Evolutionary conservation across 2,329 filamentous ascomycete species (phyloP), one percentile per base, ranked within the genome.

Genomic region (Chaetomium sp.): DNA sequence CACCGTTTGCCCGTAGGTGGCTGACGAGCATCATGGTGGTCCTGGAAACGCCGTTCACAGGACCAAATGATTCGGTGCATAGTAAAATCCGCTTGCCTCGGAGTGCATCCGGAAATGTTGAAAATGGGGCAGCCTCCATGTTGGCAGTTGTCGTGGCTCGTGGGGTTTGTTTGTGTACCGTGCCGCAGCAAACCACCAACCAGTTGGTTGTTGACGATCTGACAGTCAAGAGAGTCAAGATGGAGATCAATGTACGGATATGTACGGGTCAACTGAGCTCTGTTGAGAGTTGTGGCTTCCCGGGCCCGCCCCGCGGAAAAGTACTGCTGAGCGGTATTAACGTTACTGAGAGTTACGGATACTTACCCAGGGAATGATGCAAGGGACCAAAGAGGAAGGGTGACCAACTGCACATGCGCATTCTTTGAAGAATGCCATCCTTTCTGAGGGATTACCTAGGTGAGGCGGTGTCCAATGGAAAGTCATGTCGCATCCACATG

Each of bases 1-100:
- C 45, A 14, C 45, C 52, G 38, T 49, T 36, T 2, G 45, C 32
- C 8, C 52, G 45, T 7, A 54, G 52, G 52, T 54, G 52, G 38
- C 37, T 54, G 37, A 54, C 52, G 10, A 54, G 52, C 52, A 54
- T 54, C 19, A 49, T 27, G 2, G 52, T 54, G 8, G 52, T 54
- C 38, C 52, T 14, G 33, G 52, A 54, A 6, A 54, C 52, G 38
- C 52, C 52, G 38, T 54, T 54, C 32, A 54, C 52, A 4, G 52
- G 52, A 5, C 52, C 52, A 19, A 49, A 49, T 10, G 52, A 54
- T 38, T 54, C 52, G 38, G 52, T 54, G 38, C 52, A 54, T 3
- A 54, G 52, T 11, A 54, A 6, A 11, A 54, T 54, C 1, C 52
- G 45, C 38, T 54, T 54, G 10, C 52, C 52, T 5, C 52, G 52